These are phyloP conservation scores for Serpula lacrymans DNA, from an alignment of 768 basidiomycete species.

Conservation along the genomic window DNA sequence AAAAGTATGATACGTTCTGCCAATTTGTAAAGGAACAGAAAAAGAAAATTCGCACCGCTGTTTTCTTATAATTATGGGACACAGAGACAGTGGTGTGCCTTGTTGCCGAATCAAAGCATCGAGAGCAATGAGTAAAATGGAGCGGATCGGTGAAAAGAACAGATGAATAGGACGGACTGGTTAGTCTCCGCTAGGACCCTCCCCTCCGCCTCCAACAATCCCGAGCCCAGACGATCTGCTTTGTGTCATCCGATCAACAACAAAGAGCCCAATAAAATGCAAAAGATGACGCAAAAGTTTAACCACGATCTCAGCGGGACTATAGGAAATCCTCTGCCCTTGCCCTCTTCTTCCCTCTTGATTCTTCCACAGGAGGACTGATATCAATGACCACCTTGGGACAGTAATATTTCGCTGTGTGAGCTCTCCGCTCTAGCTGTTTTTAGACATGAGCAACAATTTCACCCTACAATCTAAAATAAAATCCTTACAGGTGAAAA, in stretches of 20 bases:
- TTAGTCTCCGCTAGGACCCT: conserved; percentile 27
- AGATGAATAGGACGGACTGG: conserved; percentile 35
- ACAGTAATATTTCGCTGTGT: conserved; percentile 58
- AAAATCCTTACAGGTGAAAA: conserved; percentile 68
- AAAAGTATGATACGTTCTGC: conserved; percentile 20
- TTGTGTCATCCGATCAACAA: conserved; percentile 17
- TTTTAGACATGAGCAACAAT: background rate
- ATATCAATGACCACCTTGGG: conserved; percentile 33
- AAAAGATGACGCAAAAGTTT: conserved; percentile 14
- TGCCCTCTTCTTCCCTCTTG: conserved; percentile 79
- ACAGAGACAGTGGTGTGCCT: conserved; percentile 1
- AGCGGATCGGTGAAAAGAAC: conserved; percentile 12
- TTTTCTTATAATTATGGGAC: conserved; percentile 9
- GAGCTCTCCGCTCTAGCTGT: conserved; percentile 78
- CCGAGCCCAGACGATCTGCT: conserved; percentile 13
- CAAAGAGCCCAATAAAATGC: conserved; percentile 1
- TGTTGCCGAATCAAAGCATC: conserved; percentile 1
- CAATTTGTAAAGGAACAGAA: conserved; percentile 11
- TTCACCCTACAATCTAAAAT: background rate
- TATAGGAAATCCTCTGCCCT: conserved; percentile 84
- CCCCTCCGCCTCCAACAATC: background rate
- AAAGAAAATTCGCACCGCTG: conserved; percentile 25
- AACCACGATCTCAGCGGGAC: conserved; percentile 11
- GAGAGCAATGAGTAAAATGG: conserved; percentile 10
- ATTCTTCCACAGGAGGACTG: conserved; percentile 46